A percentile compares a stretch with the other conserved stretches of the same genome.
phyloP scores from a whole-genome alignment of 345 rosid species.

The Boechera divaricarpa region DNA sequence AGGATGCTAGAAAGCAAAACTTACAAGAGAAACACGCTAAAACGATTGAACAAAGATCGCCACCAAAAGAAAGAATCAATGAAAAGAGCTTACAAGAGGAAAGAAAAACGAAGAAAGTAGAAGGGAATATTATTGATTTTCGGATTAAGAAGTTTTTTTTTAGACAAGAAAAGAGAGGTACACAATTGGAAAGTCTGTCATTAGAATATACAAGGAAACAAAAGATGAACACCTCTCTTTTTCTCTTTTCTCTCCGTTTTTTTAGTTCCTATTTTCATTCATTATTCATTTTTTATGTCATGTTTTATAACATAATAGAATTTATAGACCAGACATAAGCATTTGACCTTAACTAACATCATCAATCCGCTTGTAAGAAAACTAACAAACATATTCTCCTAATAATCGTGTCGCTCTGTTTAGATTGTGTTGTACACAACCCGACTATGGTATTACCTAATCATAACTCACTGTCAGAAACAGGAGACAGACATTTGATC shows the following conservation, averaged over 20 bases:
- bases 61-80: slow-evolving; percentile 7
- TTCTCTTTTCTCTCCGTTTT: slow-evolving; percentile 17
- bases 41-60: background rate
- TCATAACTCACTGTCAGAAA: background rate
- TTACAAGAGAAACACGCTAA: slow-evolving; percentile 8
- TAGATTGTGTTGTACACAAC: background rate
- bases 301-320: background rate
- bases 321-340: slow-evolving; percentile 4
- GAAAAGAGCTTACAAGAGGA: slow-evolving; percentile 15
- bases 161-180: slow-evolving; percentile 41
- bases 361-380: background rate
- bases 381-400: no score
- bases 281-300: background rate
- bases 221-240: slow-evolving; percentile 28
- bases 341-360: background rate
- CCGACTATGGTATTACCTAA: background rate
- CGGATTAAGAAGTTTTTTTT: slow-evolving; percentile 13
- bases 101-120: slow-evolving; percentile 23
- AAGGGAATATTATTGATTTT: background rate
- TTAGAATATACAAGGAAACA: slow-evolving; percentile 34
- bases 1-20: slow-evolving; percentile 28
- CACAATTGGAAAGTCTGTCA: slow-evolving; percentile 25
- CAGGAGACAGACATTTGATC: background rate
- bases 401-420: background rate
- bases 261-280: background rate